Evolutionary conservation across 345 rosid species (phyloP).

Genomic region (Populus ilicifolia): DNA sequence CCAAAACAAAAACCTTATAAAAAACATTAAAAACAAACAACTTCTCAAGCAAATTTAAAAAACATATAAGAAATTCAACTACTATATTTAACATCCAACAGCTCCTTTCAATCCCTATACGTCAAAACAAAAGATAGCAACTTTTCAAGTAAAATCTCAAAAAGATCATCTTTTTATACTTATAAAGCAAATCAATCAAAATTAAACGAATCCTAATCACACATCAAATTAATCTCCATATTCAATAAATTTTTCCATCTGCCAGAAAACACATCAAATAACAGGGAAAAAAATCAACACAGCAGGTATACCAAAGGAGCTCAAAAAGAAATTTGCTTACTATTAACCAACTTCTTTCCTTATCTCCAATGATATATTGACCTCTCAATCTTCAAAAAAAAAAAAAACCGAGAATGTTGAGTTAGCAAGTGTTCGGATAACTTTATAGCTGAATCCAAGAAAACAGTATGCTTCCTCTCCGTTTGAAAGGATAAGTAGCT

Average conservation of each 20-base stretch:
- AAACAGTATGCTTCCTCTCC: slow-evolving; percentile 17
- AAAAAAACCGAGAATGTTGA: slow-evolving; percentile 6
- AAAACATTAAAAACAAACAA: not conserved
- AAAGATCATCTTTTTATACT: not conserved
- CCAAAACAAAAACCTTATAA: not conserved
- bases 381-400: not conserved
- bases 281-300: not conserved
- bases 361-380: not conserved
- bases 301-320: not conserved
- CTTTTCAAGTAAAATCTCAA: not conserved
- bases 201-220: not conserved
- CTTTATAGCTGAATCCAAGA: slow-evolving; percentile 27
- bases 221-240: not conserved
- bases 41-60: not conserved
- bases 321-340: not conserved
- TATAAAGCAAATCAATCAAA: not conserved
- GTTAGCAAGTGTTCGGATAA: slow-evolving; percentile 26
- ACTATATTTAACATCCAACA: not conserved
- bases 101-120: not conserved
- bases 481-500: slow-evolving; percentile 14
- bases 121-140: not conserved
- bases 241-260: not conserved
- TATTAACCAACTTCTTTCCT: not conserved
- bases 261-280: not conserved
- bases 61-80: not conserved